Percentiles rank a stretch among this genome's conserved stretches.
Conservation (phyloP, 805 yeast genomes). For the Schwanniomyces polymorphus region DNA sequence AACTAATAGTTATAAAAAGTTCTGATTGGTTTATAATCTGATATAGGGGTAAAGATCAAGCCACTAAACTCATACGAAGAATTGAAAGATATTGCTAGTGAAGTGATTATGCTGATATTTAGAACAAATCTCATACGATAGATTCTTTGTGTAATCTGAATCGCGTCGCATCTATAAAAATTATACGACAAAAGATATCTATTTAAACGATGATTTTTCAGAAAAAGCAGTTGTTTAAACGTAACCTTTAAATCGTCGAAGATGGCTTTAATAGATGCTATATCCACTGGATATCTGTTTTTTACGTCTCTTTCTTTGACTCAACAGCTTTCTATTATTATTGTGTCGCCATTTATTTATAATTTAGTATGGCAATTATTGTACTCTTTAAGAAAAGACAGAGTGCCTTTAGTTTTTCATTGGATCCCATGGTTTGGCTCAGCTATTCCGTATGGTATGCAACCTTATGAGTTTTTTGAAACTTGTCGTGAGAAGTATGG, state of each 20-base stretch:
- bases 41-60: too few relatives aligned
- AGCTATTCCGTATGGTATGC: slow-evolving; percentile 85
- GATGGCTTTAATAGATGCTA: slow-evolving; percentile 26
- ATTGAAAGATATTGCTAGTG: not conserved
- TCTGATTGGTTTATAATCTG: too few relatives aligned
- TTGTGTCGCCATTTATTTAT: slow-evolving; percentile 61
- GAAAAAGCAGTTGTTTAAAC: not conserved
- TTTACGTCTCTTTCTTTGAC: slow-evolving; percentile 25
- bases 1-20: too few relatives aligned
- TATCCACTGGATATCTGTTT: slow-evolving; percentile 7
- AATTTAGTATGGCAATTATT: slow-evolving; percentile 64
- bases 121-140: slow-evolving; percentile 1
- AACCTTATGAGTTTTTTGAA: slow-evolving; percentile 88
- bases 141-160: not conserved
- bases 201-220: not conserved
- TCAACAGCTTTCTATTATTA: slow-evolving; percentile 30
- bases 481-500: slow-evolving; percentile 81
- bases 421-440: slow-evolving; percentile 97
- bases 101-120: not conserved
- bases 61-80: too few relatives aligned
- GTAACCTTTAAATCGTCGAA: not conserved
- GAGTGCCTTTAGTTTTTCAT: slow-evolving; percentile 88
- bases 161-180: slow-evolving; percentile 1
- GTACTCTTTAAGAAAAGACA: slow-evolving; percentile 72
- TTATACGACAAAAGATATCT: not conserved